phyloP scores from a whole-genome alignment of 1,284 basidiomycete species.

The Apiotrichum gamsii region DNA sequence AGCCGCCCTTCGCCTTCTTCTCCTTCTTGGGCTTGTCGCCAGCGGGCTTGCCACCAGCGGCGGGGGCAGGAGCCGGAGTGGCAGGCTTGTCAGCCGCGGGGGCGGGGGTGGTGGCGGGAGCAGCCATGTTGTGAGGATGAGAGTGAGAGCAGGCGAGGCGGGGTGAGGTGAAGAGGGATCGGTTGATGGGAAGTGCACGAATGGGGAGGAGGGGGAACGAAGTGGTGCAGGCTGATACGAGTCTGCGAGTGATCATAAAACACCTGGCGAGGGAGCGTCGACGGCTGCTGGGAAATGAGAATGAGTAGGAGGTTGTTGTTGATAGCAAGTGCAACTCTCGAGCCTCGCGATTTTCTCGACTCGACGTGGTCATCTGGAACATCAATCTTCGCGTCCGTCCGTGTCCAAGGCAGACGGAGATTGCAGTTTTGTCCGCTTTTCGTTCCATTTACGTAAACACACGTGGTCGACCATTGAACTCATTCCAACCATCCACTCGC shows the following conservation, averaged over 20 bases:
- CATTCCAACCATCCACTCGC: no score
- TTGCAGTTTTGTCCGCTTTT: no score
- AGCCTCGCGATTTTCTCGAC: no score
- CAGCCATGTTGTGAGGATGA: conserved; percentile 9
- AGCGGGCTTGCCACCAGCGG: conserved; percentile 4
- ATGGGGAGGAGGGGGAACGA: conserved; percentile 1
- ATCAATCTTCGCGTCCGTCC: no score
- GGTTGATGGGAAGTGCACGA: neutral
- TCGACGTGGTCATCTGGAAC: no score
- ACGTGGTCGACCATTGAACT: no score
- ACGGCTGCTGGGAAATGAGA: no score
- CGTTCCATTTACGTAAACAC: no score
- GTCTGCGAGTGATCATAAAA: conserved; percentile 13
- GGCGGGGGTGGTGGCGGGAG: conserved; percentile 9
- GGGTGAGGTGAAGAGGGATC: conserved; percentile 1
- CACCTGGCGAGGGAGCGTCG: no score
- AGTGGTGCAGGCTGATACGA: conserved; percentile 3
- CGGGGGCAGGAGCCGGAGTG: conserved; percentile 10
- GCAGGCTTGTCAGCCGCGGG: conserved; percentile 8
- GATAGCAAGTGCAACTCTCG: no score
- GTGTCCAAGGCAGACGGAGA: no score
- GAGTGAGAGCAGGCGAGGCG: neutral
- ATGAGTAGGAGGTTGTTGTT: no score
- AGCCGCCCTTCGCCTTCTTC: conserved; percentile 36
- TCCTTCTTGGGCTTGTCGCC: conserved; percentile 20